A percentile compares a stretch with the other conserved stretches of the same genome.
Evolutionary conservation across 768 basidiomycete genomes (phyloP).

Genomic region (Filobasidium wieringae): DNA sequence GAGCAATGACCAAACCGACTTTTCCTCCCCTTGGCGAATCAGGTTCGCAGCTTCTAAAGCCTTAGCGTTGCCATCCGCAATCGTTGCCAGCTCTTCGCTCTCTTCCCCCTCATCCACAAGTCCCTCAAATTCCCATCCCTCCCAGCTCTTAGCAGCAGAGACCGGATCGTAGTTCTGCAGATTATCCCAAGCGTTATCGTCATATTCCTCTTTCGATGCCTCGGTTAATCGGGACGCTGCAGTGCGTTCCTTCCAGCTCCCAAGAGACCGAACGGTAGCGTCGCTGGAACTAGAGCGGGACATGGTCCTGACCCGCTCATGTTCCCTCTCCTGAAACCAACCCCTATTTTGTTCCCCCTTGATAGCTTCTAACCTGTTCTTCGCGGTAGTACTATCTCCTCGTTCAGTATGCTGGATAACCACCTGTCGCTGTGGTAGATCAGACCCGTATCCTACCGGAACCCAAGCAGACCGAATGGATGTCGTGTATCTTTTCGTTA

Average conservation of each 20-base stretch:
- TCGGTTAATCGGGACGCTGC: too few species aligned
- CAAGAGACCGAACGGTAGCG: too few species aligned
- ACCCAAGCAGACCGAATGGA: background rate
- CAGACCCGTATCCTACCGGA: background rate
- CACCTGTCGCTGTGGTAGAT: background rate
- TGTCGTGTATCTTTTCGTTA: background rate
- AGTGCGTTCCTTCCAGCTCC: background rate
- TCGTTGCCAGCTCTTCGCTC: background rate
- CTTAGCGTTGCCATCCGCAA: background rate
- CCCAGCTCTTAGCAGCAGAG: background rate
- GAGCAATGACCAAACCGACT: too few species aligned
- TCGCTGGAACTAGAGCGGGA: too few species aligned
- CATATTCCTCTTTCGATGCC: too few species aligned
- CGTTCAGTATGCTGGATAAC: background rate
- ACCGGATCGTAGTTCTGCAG: background rate
- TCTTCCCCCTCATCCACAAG: background rate
- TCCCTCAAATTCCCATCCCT: background rate
- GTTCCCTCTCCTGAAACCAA: background rate
- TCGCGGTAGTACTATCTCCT: background rate
- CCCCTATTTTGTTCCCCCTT: background rate
- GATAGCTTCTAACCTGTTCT: background rate
- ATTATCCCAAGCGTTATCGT: background rate
- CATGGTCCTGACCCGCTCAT: too few species aligned
- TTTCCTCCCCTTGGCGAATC: background rate
- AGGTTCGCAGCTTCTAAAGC: background rate